Conservation (phyloP, 2,329 filamentous ascomycete genomes). For the Pseudocercospora crystallina region DNA sequence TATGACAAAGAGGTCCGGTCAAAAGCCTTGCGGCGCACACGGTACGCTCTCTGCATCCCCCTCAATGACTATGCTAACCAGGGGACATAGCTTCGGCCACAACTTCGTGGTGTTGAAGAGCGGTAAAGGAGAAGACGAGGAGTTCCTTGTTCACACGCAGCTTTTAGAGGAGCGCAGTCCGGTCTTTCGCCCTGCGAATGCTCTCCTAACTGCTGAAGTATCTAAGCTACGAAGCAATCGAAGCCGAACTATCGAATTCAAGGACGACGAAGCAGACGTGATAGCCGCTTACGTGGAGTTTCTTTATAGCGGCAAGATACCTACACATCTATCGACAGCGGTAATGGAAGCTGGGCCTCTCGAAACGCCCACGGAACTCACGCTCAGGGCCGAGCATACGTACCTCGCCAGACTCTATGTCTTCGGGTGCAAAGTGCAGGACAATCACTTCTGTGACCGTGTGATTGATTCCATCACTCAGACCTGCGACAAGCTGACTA, state of each 20-base stretch:
- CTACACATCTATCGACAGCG: constrained; percentile 4
- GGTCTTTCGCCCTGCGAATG: too few species aligned
- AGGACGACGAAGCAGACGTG: constrained; percentile 11
- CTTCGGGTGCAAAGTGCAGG: constrained; percentile 5
- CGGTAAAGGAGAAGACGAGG: too few species aligned
- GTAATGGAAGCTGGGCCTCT: neutral
- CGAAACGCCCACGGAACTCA: neutral
- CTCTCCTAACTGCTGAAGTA: too few species aligned
- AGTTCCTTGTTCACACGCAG: constrained; percentile 6
- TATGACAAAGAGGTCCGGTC: too few species aligned
- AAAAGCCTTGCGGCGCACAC: too few species aligned
- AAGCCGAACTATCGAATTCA: too few species aligned
- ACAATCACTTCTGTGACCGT: constrained; percentile 7
- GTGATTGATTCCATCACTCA: constrained; percentile 1
- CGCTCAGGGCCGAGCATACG: constrained; percentile 1
- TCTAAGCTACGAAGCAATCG: too few species aligned
- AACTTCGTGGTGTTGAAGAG: too few species aligned
- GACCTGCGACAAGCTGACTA: constrained; percentile 4
- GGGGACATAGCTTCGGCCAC: too few species aligned
- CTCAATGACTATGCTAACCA: too few species aligned
- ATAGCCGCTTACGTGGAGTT: constrained; percentile 10
- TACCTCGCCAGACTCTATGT: constrained; percentile 4
- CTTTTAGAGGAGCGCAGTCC: constrained; percentile 2
- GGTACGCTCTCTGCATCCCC: too few species aligned
- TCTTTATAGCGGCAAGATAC: constrained; percentile 1